Evolutionary conservation across 371 early-diverging fungal species (phyloP), one percentile per base, ranked within the genome.

Genomic region (Apophysomyces elegans): DNA sequence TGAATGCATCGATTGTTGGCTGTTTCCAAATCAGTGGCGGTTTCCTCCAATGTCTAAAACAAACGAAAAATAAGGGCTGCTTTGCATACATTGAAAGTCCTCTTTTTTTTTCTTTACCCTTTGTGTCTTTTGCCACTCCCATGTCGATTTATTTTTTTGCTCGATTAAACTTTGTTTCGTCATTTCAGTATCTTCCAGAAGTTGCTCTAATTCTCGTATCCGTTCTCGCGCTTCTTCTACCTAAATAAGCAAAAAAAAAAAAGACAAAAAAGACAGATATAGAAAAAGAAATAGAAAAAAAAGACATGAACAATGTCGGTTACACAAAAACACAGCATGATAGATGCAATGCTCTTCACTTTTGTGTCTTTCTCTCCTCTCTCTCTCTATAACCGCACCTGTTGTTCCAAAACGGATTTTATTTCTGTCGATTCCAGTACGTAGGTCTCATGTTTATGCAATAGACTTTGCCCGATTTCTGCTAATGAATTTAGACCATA

Each of bases 401-500:
- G 69, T 56, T 69, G 67, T 45, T 74, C 63, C 59, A 76, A 63
- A 50, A 70, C 63, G n/a, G 58, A 54, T 50, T 54, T 72, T 56
- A 65, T 61, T 63, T 74, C 67, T 47, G 68, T 72, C 7, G 74
- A 64, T 61, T 79, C 76, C 12, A 47, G 43, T 14, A 76, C 73
- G 69, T 63, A 79, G 37, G 58, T 70, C 60, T 79, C 79, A 62
- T 79, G 76, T 67, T 76, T 74, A 36, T 69, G 62, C 54, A 79
- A 62, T 60, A 79, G 62, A 14, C 79, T 67, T 64, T 79, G 79
- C 18, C 79, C 79, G 37, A 79, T 73, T 54, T 75, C 79, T 78
- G 54, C 32, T 57, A 60, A 21, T 12, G 39, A 45, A 38, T 64
- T 26, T 26, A 50, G 62, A 26, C 16, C 14, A 60, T 44, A 36